Base-by-base conservation (phyloP, 2,329 filamentous ascomycete species). In the Monilinia vaccinii-corymbosi region DNA sequence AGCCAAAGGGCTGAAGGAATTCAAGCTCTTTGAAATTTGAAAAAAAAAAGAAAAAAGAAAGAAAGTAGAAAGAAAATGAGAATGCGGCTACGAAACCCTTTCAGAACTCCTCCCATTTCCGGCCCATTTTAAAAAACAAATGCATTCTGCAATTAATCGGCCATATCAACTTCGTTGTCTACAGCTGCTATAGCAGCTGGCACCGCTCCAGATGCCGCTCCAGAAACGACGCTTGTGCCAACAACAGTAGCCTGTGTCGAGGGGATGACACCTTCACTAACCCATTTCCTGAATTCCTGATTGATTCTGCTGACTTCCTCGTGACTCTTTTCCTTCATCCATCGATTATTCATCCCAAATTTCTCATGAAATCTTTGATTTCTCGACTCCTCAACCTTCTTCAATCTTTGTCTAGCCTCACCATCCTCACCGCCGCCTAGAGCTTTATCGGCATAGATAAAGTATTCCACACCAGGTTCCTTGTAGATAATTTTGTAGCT, bases 401-500 rank as follows among this genome's bases (percentile, higher is more conserved):
- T 59, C 25, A 71, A 62, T 45, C 69, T 61, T 32, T 66, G 62
- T 18, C 75, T 69, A 50, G 68, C 65, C 49, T 64, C 69, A 66
- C 64, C 65, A 18, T 73, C 69, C 4, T 73, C 72, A 66, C 74
- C 74, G 45, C 73, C 72, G 64, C 71, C 74, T 56, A 69, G 58
- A 42, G 66, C 60, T 40, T 68, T 72, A 23, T 72, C 67, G 10
- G 75, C 75, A 73, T 86, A 91, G 71, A 88, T 74, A 63, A 83
- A 88, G 74, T 81, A 89, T 69, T 92, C 89, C 8, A 80, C 80
- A 23, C 86, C 89, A 34, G 79, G 79, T 1, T 86, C 82, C 60
- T 85, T 84, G 76, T 88, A 92, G n/a, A 89, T 78, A 69, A 93
- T 87, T 74, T 89, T 88, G 71, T 87, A 91, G 59, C 84, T 89